Evolutionary conservation across 78 protist genomes (phyloP), one percentile per base, ranked within the genome.

Genomic region (Salpingoeca rosetta): DNA sequence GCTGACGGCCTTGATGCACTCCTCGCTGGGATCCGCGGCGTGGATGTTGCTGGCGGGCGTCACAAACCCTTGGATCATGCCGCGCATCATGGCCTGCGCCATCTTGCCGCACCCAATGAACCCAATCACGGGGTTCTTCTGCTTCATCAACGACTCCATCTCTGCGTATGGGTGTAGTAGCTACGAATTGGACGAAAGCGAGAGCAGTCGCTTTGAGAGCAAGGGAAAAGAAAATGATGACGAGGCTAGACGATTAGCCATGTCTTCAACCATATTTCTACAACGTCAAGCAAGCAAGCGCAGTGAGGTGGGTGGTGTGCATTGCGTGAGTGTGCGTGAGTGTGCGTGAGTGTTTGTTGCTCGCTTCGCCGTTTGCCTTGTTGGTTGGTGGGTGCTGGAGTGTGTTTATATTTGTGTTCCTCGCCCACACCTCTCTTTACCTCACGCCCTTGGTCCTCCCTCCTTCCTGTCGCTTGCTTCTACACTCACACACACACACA

Each of bases 31-130:
- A 31, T 24, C 25, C 82, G 82, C 12, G 26, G 44, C 10, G 82
- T 10, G n/a, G 27, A n/a, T 31, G 37, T 65, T 73, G 79, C 41
- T 36, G 22, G 83, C 45, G 74, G 35, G 38, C 45, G 36, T 36
- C 26, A 36, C 41, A 37, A 35, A 41, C 11, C 36, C 36, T 27
- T 24, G 41, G 81, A 42, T n/a, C 17, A 65, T 24, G 31, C 45
- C 87, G 57, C 86, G 40, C 0, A 76, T 45, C 36, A 87, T 38
- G 45, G 90, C 86, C 41, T 17, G 25, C 25, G 86, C 85, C 90
- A 87, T 87, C 80, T 57, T n/a, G 35, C 90, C 90, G 0, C 38
- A 81, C 12, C 90, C 90, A 28, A 87, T 25, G 74, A 83, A 87
- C 56, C 86, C 78, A 36, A 86, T 80, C 24, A 22, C 38, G 24